phyloP scores from a whole-genome alignment of 257 asterid genomes.

The Mentha longifolia region DNA sequence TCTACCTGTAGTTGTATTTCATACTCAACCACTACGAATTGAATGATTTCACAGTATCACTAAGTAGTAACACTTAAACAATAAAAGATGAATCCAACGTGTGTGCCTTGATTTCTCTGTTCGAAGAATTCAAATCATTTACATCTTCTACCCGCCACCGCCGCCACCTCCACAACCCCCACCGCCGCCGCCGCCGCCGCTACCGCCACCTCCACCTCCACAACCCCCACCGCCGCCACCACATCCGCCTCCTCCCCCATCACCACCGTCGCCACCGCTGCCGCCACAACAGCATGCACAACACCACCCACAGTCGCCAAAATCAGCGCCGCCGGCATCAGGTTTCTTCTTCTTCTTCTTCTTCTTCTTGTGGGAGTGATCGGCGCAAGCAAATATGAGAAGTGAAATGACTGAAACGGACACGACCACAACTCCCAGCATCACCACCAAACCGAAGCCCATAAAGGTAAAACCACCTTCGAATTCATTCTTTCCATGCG shows the following conservation, averaged over 20 bases:
- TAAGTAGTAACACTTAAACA: too few relatives aligned
- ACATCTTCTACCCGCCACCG: too few relatives aligned
- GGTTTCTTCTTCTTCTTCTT: not conserved
- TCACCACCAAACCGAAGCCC: slow-evolving; percentile 23
- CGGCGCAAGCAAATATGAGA: slow-evolving; percentile 24
- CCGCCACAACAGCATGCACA: not conserved
- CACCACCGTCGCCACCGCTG: too few relatives aligned
- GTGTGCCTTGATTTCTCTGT: too few relatives aligned
- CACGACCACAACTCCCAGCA: slow-evolving; percentile 31
- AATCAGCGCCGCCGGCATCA: not conserved
- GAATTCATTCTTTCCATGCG: not conserved
- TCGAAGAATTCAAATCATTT: too few relatives aligned
- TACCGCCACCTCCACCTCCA: not conserved
- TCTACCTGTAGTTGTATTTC: too few relatives aligned
- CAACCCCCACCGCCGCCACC: not conserved
- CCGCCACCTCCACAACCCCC: too few relatives aligned
- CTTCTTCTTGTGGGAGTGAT: not conserved
- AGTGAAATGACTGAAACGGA: slow-evolving; percentile 31
- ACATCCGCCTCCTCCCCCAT: too few relatives aligned
- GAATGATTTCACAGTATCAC: too few relatives aligned
- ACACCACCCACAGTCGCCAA: not conserved
- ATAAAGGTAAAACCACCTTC: slow-evolving; percentile 11
- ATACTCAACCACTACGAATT: too few relatives aligned
- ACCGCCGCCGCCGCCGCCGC: too few relatives aligned
- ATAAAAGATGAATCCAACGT: too few relatives aligned